These are phyloP conservation scores for Cucumis hystrix DNA, from an alignment of 306 rosid genomes.

Conservation along the genomic window DNA sequence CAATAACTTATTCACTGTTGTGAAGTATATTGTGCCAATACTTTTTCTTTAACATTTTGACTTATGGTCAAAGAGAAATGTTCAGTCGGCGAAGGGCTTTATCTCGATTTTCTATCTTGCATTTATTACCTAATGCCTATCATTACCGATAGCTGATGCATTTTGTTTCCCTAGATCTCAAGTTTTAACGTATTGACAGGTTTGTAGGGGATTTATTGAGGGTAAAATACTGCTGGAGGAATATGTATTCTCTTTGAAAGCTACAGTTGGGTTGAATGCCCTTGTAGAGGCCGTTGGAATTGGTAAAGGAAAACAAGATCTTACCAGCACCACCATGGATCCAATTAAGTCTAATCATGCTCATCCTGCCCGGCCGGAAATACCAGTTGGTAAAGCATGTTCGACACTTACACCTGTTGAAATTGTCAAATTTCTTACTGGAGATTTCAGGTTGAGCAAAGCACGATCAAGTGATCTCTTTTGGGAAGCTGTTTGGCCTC, in stretches of 20 bases:
- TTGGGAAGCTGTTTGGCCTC: conserved; percentile 99
- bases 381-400: conserved; percentile 79
- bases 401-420: conserved; percentile 49
- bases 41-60: background rate
- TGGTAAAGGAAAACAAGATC: conserved; percentile 82
- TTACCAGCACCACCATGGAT: conserved; percentile 46
- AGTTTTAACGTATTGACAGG: conserved; percentile 36
- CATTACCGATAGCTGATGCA: background rate
- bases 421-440: conserved; percentile 66
- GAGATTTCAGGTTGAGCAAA: conserved; percentile 80
- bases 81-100: background rate
- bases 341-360: conserved; percentile 38
- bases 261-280: conserved; percentile 47
- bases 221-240: conserved; percentile 65
- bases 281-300: conserved; percentile 70
- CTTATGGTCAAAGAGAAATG: background rate
- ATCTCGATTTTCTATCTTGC: background rate
- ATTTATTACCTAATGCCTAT: background rate
- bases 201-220: conserved; percentile 43
- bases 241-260: conserved; percentile 48
- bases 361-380: conserved; percentile 49
- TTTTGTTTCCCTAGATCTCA: background rate
- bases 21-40: background rate
- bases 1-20: background rate
- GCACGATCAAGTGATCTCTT: conserved; percentile 80